phyloP scores from a whole-genome alignment of 805 yeast genomes.

The Candida hungchunana region DNA sequence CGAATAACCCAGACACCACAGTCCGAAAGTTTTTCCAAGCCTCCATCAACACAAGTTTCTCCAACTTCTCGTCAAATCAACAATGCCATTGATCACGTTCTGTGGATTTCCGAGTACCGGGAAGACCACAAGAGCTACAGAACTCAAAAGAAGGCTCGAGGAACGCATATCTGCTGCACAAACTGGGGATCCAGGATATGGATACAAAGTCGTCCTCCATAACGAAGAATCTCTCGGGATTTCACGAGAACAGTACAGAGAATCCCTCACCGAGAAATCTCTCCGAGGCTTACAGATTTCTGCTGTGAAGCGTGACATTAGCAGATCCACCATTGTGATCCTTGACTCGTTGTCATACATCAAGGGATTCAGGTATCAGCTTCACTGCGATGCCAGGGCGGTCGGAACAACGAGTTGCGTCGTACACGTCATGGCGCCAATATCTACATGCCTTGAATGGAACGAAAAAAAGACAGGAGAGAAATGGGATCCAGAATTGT shows the following conservation, averaged over 20 bases:
- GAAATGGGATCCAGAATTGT: slow-evolving; percentile 60
- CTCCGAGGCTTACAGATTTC: slow-evolving; percentile 82
- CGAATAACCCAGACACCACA: too few relatives aligned
- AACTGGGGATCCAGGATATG: slow-evolving; percentile 45
- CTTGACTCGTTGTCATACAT: slow-evolving; percentile 85
- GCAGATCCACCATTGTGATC: slow-evolving; percentile 67
- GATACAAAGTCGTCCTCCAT: slow-evolving; percentile 61
- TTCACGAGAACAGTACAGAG: slow-evolving; percentile 59
- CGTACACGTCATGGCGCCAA: slow-evolving; percentile 70
- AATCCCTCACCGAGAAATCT: slow-evolving; percentile 72
- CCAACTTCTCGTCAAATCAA: neutral
- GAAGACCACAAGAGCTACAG: slow-evolving; percentile 68
- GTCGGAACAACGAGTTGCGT: slow-evolving; percentile 78
- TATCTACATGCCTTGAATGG: slow-evolving; percentile 59
- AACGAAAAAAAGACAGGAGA: slow-evolving; percentile 36
- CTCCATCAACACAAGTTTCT: neutral
- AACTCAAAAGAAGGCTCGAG: slow-evolving; percentile 46
- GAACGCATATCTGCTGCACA: slow-evolving; percentile 37
- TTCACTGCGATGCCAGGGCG: slow-evolving; percentile 90
- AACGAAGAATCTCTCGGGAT: slow-evolving; percentile 78
- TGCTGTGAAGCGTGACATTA: slow-evolving; percentile 79
- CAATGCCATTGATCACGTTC: slow-evolving; percentile 80
- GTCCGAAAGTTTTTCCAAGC: slow-evolving; percentile 13
- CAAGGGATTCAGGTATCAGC: slow-evolving; percentile 92
- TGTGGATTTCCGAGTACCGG: slow-evolving; percentile 89